Evolutionary conservation across 805 yeast genomes (phyloP).

Genomic region (Hanseniaspora pseudoguilliermondii): DNA sequence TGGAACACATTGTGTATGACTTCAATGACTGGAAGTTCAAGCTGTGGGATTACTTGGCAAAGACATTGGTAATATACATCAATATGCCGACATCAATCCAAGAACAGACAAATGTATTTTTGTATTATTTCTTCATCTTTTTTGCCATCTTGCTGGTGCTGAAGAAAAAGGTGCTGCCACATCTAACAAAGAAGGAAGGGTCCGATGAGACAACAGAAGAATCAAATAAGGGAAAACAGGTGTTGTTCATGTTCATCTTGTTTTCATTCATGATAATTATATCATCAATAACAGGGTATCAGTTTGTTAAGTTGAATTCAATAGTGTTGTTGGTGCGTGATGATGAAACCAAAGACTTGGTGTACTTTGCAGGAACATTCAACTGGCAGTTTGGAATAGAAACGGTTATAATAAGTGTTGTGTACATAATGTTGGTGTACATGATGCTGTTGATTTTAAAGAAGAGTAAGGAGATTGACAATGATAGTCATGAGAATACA

Average conservation of each 20-base stretch:
- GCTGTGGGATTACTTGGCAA: conserved; percentile 12
- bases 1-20: background rate
- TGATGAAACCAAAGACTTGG: conserved; percentile 35
- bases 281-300: conserved; percentile 46
- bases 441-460: conserved; percentile 32
- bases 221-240: background rate
- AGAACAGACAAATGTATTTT: conserved; percentile 30
- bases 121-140: conserved; percentile 35
- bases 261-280: conserved; percentile 24
- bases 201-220: background rate
- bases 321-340: conserved; percentile 50
- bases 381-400: conserved; percentile 65
- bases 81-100: conserved; percentile 16
- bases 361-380: conserved; percentile 50
- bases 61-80: background rate
- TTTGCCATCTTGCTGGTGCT: conserved; percentile 35
- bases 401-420: conserved; percentile 37
- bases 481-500: background rate
- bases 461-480: conserved; percentile 23
- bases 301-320: conserved; percentile 46
- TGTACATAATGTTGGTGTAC: conserved; percentile 38
- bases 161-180: conserved; percentile 35
- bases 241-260: background rate
- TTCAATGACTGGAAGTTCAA: conserved; percentile 9
- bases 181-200: conserved; percentile 11